Evolutionary conservation across 306 rosid genomes (phyloP).

Genomic region (Fragaria vesca): DNA sequence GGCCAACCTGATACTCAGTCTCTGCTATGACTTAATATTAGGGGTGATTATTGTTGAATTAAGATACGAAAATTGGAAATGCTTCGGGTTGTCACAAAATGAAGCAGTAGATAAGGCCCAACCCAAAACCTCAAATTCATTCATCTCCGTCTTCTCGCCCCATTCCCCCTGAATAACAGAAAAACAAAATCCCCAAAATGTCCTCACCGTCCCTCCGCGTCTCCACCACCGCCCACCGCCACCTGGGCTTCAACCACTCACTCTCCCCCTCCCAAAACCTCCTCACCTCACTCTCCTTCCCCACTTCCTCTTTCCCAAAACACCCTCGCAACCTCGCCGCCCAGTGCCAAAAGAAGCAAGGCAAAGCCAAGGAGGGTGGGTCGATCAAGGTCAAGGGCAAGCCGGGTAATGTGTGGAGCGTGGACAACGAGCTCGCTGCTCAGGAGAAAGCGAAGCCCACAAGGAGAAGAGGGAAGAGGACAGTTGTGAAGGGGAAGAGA

Average conservation of each 20-base stretch:
- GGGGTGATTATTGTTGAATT: too few species aligned
- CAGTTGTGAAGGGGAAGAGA: conserved; percentile 42
- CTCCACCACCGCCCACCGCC: conserved; percentile 19
- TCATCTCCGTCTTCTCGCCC: neutral
- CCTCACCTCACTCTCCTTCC: conserved; percentile 34
- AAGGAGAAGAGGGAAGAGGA: conserved; percentile 37
- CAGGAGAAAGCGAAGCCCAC: conserved; percentile 30
- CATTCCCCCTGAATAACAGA: neutral
- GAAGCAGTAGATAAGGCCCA: too few species aligned
- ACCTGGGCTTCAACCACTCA: conserved; percentile 35
- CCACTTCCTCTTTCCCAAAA: conserved; percentile 27
- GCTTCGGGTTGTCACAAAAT: too few species aligned
- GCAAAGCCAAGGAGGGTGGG: conserved; percentile 20
- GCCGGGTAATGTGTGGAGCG: conserved; percentile 85
- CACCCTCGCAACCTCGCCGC: conserved; percentile 33
- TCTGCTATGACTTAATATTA: too few species aligned
- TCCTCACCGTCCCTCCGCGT: conserved; percentile 41
- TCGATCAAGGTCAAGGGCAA: conserved; percentile 44
- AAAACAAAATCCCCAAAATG: conserved; percentile 33
- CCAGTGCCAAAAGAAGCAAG: conserved; percentile 40
- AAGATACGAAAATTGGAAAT: too few species aligned
- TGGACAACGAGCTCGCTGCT: conserved; percentile 60
- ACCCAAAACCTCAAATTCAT: too few species aligned
- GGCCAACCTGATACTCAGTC: too few species aligned
- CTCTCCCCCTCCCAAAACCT: conserved; percentile 36